A percentile compares a stretch with the other conserved stretches of the same genome.
Conservation (phyloP, 805 yeast species). For the Hanseniaspora opuntiae region DNA sequence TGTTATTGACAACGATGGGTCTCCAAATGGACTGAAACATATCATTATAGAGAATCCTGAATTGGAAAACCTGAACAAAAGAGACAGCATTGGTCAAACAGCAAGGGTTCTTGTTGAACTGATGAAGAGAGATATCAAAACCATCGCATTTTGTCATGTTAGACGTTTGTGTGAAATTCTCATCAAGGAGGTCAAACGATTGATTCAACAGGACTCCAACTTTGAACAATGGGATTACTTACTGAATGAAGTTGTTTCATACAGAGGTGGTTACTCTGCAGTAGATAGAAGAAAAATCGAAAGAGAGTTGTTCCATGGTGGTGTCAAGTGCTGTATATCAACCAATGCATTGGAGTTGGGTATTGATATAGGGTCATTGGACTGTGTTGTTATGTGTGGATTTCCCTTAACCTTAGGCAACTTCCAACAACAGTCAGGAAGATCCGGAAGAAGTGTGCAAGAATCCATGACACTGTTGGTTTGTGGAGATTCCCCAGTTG, state of each 20-base stretch:
- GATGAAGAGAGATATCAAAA: constrained; percentile 50
- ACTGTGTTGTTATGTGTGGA: constrained; percentile 84
- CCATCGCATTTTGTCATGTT: constrained; percentile 82
- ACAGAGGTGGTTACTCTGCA: constrained; percentile 88
- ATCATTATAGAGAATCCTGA: constrained; percentile 82
- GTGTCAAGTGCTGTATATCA: constrained; percentile 72
- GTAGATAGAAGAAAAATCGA: constrained; percentile 79
- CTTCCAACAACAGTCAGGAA: constrained; percentile 88
- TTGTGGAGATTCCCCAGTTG: constrained; percentile 72
- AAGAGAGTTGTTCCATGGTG: constrained; percentile 77
- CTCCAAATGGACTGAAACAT: constrained; percentile 70
- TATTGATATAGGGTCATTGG: constrained; percentile 84
- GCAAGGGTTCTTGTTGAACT: constrained; percentile 60
- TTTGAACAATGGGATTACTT: constrained; percentile 32
- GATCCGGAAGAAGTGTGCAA: constrained; percentile 81
- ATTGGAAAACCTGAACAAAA: constrained; percentile 33
- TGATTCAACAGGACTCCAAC: constrained; percentile 20
- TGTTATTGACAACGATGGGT: constrained; percentile 60
- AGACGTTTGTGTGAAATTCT: constrained; percentile 74
- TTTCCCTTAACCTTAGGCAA: constrained; percentile 80
- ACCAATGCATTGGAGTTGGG: constrained; percentile 94
- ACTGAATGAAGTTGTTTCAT: constrained; percentile 66
- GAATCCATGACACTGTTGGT: constrained; percentile 79
- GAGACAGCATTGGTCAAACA: constrained; percentile 64
- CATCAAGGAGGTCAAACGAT: constrained; percentile 63